phyloP scores from a whole-genome alignment of 345 rosid genomes.

The Trapa bicornis region DNA sequence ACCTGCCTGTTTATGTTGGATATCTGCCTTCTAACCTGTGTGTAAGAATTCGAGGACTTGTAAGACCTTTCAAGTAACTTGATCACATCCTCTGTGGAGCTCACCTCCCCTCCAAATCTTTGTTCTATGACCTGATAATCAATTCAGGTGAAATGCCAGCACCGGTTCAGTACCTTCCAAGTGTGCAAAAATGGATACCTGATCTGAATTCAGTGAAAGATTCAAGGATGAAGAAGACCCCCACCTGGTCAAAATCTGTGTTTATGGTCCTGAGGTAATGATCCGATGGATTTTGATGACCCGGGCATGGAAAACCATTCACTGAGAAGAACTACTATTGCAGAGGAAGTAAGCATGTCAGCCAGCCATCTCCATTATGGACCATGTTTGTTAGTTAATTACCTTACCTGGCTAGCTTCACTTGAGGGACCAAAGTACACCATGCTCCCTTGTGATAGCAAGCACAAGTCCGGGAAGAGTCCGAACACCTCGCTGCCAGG shows the following conservation, averaged over 20 bases:
- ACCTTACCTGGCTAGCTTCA: conserved; percentile 20
- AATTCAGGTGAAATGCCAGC: background rate
- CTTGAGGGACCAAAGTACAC: conserved; percentile 40
- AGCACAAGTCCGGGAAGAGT: conserved; percentile 37
- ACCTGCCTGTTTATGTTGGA: conserved; percentile 26
- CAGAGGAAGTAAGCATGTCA: background rate
- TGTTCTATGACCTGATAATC: conserved; percentile 22
- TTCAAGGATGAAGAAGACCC: background rate
- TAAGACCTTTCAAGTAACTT: conserved; percentile 23
- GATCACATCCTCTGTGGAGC: conserved; percentile 30
- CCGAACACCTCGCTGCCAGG: conserved; percentile 38
- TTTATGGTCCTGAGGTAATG: conserved; percentile 36
- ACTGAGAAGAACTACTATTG: conserved; percentile 32
- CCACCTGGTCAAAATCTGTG: conserved; percentile 28
- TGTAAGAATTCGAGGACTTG: conserved; percentile 18
- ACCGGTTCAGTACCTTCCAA: background rate
- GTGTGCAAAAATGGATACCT: background rate
- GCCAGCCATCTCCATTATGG: background rate
- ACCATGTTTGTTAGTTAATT: background rate
- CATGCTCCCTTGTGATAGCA: conserved; percentile 32
- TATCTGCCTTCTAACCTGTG: conserved; percentile 16
- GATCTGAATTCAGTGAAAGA: background rate
- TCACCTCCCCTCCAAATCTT: conserved; percentile 11
- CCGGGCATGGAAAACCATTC: conserved; percentile 42
- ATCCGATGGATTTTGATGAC: conserved; percentile 36